Conservation (phyloP, 2,329 filamentous ascomycete genomes). For the Stachybotrys echinatus region DNA sequence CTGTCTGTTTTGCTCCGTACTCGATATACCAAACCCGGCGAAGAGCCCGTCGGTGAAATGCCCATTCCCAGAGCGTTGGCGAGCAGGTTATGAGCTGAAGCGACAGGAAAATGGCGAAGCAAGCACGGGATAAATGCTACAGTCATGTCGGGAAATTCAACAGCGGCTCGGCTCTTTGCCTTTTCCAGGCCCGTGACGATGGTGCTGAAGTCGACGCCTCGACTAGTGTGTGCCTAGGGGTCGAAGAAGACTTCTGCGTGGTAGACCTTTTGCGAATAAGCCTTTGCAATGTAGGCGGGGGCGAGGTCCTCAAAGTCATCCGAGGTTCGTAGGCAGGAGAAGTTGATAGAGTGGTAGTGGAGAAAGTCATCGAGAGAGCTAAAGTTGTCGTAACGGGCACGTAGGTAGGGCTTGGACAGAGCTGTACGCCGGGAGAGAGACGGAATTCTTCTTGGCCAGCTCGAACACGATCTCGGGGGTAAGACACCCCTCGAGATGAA, state of each 20-base stretch:
- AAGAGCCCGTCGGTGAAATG: conserved; percentile 49
- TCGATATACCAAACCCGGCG: conserved; percentile 62
- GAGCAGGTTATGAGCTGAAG: too few relatives aligned
- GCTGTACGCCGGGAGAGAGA: conserved; percentile 58
- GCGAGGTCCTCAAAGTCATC: conserved; percentile 70
- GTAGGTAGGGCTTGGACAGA: conserved; percentile 55
- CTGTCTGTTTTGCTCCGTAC: conserved; percentile 53
- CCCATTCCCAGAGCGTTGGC: too few relatives aligned
- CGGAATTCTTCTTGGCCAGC: conserved; percentile 61
- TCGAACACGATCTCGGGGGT: conserved; percentile 65
- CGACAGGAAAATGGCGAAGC: conserved; percentile 61
- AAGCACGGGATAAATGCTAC: conserved; percentile 68
- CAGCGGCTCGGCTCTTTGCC: conserved; percentile 55
- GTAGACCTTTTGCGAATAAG: conserved; percentile 57
- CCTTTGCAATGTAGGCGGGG: conserved; percentile 64
- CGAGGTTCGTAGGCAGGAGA: conserved; percentile 59
- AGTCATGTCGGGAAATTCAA: conserved; percentile 55
- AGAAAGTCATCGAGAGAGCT: conserved; percentile 72
- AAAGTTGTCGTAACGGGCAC: conserved; percentile 62
- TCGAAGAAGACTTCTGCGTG: conserved; percentile 81
- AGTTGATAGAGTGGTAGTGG: conserved; percentile 72
- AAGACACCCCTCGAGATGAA: conserved; percentile 74
- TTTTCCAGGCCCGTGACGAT: conserved; percentile 58
- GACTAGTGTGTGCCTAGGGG: conserved; percentile 65
- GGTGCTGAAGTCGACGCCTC: conserved; percentile 58